A percentile compares a stretch with the other conserved stretches of the same genome.
Evolutionary conservation across 345 rosid genomes (phyloP).

Genomic region (Acer yangbiense): DNA sequence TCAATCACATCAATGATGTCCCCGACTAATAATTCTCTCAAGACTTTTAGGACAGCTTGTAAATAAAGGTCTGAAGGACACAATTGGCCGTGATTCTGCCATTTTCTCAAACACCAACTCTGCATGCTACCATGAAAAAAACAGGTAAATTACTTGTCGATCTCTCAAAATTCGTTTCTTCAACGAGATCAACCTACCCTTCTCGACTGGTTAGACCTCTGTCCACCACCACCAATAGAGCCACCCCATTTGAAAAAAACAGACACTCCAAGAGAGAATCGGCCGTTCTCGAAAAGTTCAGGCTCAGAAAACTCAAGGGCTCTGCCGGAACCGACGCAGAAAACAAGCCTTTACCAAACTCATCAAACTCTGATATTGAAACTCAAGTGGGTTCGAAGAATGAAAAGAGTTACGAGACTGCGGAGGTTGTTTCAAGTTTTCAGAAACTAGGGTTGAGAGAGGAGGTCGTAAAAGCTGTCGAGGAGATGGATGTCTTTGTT

Average conservation of each 20-base stretch:
- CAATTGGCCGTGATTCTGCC: no score
- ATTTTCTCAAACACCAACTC: background rate
- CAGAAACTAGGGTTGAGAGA: slow-evolving; percentile 55
- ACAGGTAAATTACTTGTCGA: slow-evolving; percentile 14
- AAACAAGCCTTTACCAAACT: slow-evolving; percentile 4
- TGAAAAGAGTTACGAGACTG: slow-evolving; percentile 16
- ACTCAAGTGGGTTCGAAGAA: slow-evolving; percentile 1
- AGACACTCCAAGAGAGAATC: slow-evolving; percentile 13
- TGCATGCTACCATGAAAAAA: slow-evolving; percentile 12
- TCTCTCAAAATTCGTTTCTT: slow-evolving; percentile 10
- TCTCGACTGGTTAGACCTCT: slow-evolving; percentile 17
- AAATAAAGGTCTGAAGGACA: no score
- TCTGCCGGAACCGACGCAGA: slow-evolving; percentile 25
- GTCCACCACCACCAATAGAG: slow-evolving; percentile 5
- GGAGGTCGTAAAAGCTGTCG: slow-evolving; percentile 49
- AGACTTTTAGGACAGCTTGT: no score
- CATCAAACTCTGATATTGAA: slow-evolving; percentile 15
- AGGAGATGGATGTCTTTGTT: slow-evolving; percentile 53
- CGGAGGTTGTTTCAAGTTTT: slow-evolving; percentile 38
- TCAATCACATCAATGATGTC: no score
- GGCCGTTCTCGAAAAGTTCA: slow-evolving; percentile 47
- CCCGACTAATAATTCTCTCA: no score
- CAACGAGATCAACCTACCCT: slow-evolving; percentile 10
- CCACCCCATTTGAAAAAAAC: background rate
- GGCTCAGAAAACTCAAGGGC: slow-evolving; percentile 49